Conservation (phyloP, 805 yeast species). For the Starmerella scarabaei region DNA sequence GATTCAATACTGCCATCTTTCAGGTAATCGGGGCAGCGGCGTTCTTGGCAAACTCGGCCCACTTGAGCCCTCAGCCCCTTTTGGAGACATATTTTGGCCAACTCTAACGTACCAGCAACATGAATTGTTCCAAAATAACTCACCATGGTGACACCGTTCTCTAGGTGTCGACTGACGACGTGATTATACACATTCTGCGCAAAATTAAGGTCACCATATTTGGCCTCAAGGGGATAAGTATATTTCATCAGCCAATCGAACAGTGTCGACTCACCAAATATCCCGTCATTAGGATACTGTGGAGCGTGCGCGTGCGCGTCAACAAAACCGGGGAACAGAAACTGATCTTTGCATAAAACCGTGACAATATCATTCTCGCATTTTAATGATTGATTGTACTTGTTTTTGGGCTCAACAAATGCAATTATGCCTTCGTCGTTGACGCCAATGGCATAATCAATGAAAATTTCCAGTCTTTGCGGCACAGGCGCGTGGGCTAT, state of each 20-base stretch:
- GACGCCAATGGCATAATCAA: conserved; percentile 52
- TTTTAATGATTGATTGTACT: background rate
- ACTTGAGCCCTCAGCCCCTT: conserved; percentile 78
- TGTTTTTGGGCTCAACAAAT: conserved; percentile 4
- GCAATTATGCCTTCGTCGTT: conserved; percentile 35
- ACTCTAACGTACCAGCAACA: conserved; percentile 53
- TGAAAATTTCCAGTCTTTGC: conserved; percentile 37
- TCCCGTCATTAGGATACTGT: conserved; percentile 68
- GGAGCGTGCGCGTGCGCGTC: conserved; percentile 82
- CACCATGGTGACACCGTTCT: conserved; percentile 82
- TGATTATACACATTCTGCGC: conserved; percentile 54
- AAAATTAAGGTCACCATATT: conserved; percentile 39
- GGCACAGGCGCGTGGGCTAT: conserved; percentile 13
- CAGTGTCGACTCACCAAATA: conserved; percentile 73
- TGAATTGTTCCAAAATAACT: conserved; percentile 86
- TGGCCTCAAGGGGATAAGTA: conserved; percentile 79
- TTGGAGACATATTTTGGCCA: conserved; percentile 56
- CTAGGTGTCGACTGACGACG: conserved; percentile 54
- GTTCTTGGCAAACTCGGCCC: conserved; percentile 91
- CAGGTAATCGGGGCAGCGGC: conserved; percentile 58
- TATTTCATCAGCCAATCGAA: conserved; percentile 79
- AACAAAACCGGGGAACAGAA: conserved; percentile 70
- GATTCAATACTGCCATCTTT: conserved; percentile 40
- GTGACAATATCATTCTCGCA: too few relatives aligned
- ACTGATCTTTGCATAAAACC: conserved; percentile 25